These are phyloP conservation scores for Myriosclerotinia scirpicola DNA, from an alignment of 2,329 filamentous ascomycete species.

Conservation along the genomic window DNA sequence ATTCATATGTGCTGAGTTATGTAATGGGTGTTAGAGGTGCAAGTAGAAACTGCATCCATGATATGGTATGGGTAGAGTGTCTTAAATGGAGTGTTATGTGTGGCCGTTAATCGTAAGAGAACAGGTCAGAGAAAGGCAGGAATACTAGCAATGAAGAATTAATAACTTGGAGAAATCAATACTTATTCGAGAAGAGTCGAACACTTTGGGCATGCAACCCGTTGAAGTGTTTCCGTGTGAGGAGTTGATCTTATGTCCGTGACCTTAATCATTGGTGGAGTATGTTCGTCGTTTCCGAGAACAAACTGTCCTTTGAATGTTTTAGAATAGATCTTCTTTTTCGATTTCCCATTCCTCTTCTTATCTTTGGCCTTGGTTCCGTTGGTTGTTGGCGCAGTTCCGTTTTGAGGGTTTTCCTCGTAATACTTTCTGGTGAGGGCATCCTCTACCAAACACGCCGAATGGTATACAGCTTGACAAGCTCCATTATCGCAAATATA, in stretches of 20 bases:
- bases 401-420: conserved; percentile 26
- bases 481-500: conserved; percentile 39
- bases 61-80: neutral
- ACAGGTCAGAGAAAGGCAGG: neutral
- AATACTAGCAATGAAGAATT: neutral
- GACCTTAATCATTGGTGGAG: conserved; percentile 30
- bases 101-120: conserved; percentile 12
- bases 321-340: conserved; percentile 29
- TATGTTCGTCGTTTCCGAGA: conserved; percentile 19
- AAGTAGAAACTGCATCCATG: neutral
- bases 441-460: conserved; percentile 41
- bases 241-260: conserved; percentile 30
- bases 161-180: neutral
- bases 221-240: conserved; percentile 29
- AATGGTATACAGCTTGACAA: conserved; percentile 43
- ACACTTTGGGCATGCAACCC: conserved; percentile 36
- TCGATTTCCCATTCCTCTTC: conserved; percentile 17
- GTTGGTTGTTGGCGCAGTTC: conserved; percentile 23
- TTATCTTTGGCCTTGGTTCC: conserved; percentile 28
- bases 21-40: neutral
- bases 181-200: conserved; percentile 31
- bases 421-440: conserved; percentile 37
- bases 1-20: neutral
- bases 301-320: conserved; percentile 33
- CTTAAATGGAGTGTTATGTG: neutral